A percentile compares a stretch with the other conserved stretches of the same genome.
Evolutionary conservation across 768 basidiomycete genomes (phyloP).

Genomic region (Lactarius quietus): DNA sequence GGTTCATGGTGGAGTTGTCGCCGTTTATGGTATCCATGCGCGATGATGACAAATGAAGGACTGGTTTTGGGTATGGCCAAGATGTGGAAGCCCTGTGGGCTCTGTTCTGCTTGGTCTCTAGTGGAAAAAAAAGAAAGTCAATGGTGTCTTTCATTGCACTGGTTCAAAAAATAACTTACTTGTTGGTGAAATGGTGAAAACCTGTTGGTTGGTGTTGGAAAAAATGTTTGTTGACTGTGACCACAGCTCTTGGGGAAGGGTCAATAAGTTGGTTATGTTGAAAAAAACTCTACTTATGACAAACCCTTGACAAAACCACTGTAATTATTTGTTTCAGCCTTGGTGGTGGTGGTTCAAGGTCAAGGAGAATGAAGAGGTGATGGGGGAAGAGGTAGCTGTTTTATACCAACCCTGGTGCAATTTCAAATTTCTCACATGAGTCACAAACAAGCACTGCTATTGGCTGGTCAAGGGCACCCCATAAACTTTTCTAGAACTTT

Average conservation of each 20-base stretch:
- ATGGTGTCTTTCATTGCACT: background rate
- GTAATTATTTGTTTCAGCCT: background rate
- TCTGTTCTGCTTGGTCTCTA: background rate
- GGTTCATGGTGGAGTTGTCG: background rate
- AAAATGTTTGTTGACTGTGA: background rate
- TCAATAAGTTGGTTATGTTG: background rate
- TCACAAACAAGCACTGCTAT: background rate
- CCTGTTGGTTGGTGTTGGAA: too few relatives aligned
- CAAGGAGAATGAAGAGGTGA: background rate
- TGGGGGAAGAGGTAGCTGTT: background rate
- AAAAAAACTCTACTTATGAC: background rate
- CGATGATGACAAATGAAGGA: background rate
- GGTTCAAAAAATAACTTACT: slow-evolving; percentile 8
- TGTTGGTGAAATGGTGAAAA: slow-evolving; percentile 12
- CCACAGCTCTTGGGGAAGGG: background rate
- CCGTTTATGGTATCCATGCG: background rate
- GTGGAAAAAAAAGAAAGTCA: background rate
- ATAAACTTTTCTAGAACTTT: background rate
- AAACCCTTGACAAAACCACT: background rate
- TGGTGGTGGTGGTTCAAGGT: slow-evolving; percentile 5
- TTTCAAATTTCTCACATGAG: slow-evolving; percentile 15
- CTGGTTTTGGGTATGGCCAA: background rate
- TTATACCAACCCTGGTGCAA: background rate
- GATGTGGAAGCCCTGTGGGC: slow-evolving; percentile 8
- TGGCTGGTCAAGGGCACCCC: background rate